Percentiles rank a stretch among this genome's conserved stretches.
Conservation (phyloP, 2,329 filamentous ascomycete genomes). For the Cladophialophora exuberans region DNA sequence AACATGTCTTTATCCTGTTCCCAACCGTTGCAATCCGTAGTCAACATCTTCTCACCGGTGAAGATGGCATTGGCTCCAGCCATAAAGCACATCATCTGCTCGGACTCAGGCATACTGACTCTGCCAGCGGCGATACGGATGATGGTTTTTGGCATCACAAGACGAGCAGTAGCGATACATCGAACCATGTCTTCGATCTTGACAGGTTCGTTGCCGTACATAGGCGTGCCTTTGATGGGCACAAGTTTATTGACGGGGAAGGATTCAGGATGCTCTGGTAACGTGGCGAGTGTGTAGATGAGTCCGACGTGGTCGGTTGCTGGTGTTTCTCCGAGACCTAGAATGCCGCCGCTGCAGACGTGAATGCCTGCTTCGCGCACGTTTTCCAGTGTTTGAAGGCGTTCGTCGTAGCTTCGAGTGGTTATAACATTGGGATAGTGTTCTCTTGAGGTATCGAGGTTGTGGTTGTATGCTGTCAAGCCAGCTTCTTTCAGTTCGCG, state of each 20-base stretch:
- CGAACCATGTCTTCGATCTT: conserved; percentile 78
- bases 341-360: conserved; percentile 86
- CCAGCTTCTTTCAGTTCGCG: conserved; percentile 81
- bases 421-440: conserved; percentile 83
- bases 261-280: conserved; percentile 82
- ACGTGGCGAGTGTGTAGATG: conserved; percentile 77
- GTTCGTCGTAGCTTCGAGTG: conserved; percentile 84
- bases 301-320: conserved; percentile 79
- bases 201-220: conserved; percentile 73
- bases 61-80: conserved; percentile 94
- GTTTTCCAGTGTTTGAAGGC: conserved; percentile 75
- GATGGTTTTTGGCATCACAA: conserved; percentile 83
- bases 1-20: conserved; percentile 87
- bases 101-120: conserved; percentile 82
- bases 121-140: conserved; percentile 84
- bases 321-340: conserved; percentile 76
- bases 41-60: conserved; percentile 94
- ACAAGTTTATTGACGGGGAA: conserved; percentile 92
- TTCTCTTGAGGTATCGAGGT: conserved; percentile 86
- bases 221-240: conserved; percentile 84
- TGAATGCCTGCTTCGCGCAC: conserved; percentile 86
- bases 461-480: conserved; percentile 92
- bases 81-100: conserved; percentile 87
- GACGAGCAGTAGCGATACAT: conserved; percentile 79
- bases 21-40: conserved; percentile 88